Evolutionary conservation across 2,329 filamentous ascomycete genomes (phyloP), one percentile per base, ranked within the genome.

Genomic region (Daldinia eschscholtzii): DNA sequence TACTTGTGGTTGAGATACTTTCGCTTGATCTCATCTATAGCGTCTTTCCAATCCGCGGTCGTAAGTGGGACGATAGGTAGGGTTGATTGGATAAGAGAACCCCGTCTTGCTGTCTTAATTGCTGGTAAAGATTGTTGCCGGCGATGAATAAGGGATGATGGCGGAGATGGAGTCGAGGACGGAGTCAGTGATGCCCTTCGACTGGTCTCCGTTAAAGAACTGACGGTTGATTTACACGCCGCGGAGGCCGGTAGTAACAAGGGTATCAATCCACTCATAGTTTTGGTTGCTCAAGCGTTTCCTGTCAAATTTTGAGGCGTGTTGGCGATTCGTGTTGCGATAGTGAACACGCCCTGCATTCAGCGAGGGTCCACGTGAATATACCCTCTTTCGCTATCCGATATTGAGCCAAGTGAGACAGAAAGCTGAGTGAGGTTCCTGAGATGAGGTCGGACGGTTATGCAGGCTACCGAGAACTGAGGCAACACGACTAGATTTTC

Each of bases 21-120:
- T 56, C 80, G 79, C 81, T 89, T 89, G 69, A 88, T 81, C 41
- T 88, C 85, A 23, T 79, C 76, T 60, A 89, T 81, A 5, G 83
- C 78, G 58, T 78, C 81, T 69, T 80, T 83, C 87, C 87, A 89
- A 53, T 88, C 86, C 3, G 78, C 73, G 1, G 80, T 67, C 0
- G 83, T 86, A 64, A 80, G 81, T 2, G 85, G 84, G 10, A 85
- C 75, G 7, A 76, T 75, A 37, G 72, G 73, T 10, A 78, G 63
- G 10, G 72, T 66, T 3, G 76, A 74, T 33, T 10, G 71, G 55
- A 23, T 72, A 48, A 69, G 71, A 61, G 72, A 77, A 20, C 61
- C 69, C 42, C 63, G 72, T 59, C 58, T 77, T 55, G 62, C 68
- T 58, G 70, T 62, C 60, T 58, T 74, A 20, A 72, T 66, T 12